A percentile compares a stretch with the other conserved stretches of the same genome.
Conservation (phyloP, 2,329 filamentous ascomycete genomes). For the Aspergillus pseudoterreus region DNA sequence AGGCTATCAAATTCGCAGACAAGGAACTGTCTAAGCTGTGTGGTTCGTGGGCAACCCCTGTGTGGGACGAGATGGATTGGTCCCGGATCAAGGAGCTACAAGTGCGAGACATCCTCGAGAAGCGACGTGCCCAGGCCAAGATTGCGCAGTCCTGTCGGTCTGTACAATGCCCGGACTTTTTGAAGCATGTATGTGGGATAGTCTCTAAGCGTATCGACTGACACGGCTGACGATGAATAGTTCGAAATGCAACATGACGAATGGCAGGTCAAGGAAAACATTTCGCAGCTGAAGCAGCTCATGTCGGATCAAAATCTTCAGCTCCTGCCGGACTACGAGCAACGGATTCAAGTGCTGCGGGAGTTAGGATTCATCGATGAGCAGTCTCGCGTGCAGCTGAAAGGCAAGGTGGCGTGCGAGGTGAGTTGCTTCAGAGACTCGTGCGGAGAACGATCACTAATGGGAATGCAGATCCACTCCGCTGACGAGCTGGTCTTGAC, state of each 20-base stretch:
- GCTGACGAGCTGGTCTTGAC: constrained; percentile 95
- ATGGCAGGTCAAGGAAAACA: constrained; percentile 94
- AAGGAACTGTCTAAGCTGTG: constrained; percentile 67
- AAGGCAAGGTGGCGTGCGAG: constrained; percentile 97
- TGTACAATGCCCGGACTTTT: constrained; percentile 69
- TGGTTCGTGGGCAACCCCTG: constrained; percentile 66
- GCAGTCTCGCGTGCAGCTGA: constrained; percentile 82
- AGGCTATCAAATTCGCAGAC: constrained; percentile 58
- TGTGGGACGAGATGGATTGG: constrained; percentile 84
- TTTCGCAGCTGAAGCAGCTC: constrained; percentile 76
- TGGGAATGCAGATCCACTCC: constrained; percentile 66
- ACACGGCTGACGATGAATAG: constrained; percentile 42
- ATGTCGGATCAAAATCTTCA: constrained; percentile 97
- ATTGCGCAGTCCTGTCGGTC: constrained; percentile 64
- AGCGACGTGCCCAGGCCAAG: constrained; percentile 61
- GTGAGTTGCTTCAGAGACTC: constrained; percentile 30
- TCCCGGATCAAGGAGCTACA: constrained; percentile 75
- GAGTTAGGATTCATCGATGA: constrained; percentile 91
- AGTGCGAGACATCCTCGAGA: constrained; percentile 73
- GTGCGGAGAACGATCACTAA: constrained; percentile 2
- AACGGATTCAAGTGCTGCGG: constrained; percentile 85
- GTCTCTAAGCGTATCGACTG: too few species aligned
- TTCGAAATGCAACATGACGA: constrained; percentile 96
- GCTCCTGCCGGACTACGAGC: constrained; percentile 92
- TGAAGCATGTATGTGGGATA: constrained; percentile 71